Base-by-base conservation (phyloP, 306 rosid species). In the Vigna radiata region DNA sequence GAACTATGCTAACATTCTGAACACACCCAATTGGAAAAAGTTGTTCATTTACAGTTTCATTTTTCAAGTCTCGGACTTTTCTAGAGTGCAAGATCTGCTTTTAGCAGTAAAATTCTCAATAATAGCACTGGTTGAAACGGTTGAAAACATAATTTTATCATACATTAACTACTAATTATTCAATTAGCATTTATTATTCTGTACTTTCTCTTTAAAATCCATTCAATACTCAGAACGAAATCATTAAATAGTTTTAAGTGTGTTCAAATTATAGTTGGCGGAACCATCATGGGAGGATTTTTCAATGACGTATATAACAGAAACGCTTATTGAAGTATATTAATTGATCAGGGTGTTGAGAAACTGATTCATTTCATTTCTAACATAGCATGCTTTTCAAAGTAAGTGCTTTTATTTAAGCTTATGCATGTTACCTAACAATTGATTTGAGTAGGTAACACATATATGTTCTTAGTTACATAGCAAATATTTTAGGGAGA, bases 371-470 rank as follows among this genome's bases (percentile, higher is more conserved):
- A 62, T n/a, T 37, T 8, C 8, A 62, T n/a, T 33, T 31, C 7
- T 8, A 33, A 3, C 46, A 61, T 31, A 63, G 19, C 67, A 31
- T 16, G 43, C 12, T 61, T 33, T 36, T 16, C 39, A 9, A 65
- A 41, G 31, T 5, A 65, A 41, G 16, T 17, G 17, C 33, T 9
- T 18, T 5, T 2, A 16, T 52, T 15, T 31, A 50, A 70, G 47
- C 63, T 50, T 29, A 52, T 37, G 17, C 49, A 50, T 49, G 12
- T 19, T 12, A 53, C 44, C 47, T 53, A 37, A 70, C 13, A 44
- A 44, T 6, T 72, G 65, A 53, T 53, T 18, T 31, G 50, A 71
- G 52, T 36, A 37, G 43, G 73, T 48, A 68, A 16, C 39, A 67
- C 21, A 67, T 49, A 16, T 48, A 48, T 6, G 23, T 11, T 33